Conservation (phyloP, 495 filamentous ascomycete species). For the Hyaloscypha variabilis region DNA sequence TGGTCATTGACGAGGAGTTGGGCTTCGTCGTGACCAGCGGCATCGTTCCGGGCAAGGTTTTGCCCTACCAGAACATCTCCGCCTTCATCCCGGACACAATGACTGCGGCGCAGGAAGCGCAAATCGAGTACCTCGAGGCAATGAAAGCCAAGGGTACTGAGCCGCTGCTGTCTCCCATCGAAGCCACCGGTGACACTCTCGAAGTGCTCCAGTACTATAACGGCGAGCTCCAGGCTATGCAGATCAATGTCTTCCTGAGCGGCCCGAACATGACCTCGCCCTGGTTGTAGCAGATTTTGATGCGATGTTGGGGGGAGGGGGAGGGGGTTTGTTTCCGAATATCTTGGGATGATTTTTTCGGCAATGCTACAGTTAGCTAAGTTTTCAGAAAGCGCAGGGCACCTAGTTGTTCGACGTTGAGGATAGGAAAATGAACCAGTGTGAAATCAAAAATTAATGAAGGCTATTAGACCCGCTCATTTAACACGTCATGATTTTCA, state of each 20-base stretch:
- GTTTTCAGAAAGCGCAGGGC: too few species aligned
- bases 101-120: slow-evolving; percentile 15
- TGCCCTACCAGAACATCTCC: slow-evolving; percentile 12
- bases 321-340: too few species aligned
- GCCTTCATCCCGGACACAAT: slow-evolving; percentile 13
- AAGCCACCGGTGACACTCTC: slow-evolving; percentile 13
- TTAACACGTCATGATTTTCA: too few species aligned
- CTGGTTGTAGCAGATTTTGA: slow-evolving; percentile 10
- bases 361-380: too few species aligned
- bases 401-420: too few species aligned
- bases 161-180: slow-evolving; percentile 1
- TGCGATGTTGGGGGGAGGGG: too few species aligned
- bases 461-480: too few species aligned
- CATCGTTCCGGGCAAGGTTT: slow-evolving; percentile 16
- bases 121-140: not conserved
- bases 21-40: slow-evolving; percentile 15
- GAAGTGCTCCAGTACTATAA: slow-evolving; percentile 17
- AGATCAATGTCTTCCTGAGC: slow-evolving; percentile 18
- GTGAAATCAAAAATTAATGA: too few species aligned
- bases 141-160: slow-evolving; percentile 5
- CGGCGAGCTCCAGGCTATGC: slow-evolving; percentile 17
- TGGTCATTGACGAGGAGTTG: slow-evolving; percentile 16
- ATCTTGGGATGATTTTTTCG: too few species aligned
- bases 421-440: too few species aligned
- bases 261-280: slow-evolving; percentile 12